Conservation (phyloP, 2,329 filamentous ascomycete species). For the Tolypocladium amazonense region DNA sequence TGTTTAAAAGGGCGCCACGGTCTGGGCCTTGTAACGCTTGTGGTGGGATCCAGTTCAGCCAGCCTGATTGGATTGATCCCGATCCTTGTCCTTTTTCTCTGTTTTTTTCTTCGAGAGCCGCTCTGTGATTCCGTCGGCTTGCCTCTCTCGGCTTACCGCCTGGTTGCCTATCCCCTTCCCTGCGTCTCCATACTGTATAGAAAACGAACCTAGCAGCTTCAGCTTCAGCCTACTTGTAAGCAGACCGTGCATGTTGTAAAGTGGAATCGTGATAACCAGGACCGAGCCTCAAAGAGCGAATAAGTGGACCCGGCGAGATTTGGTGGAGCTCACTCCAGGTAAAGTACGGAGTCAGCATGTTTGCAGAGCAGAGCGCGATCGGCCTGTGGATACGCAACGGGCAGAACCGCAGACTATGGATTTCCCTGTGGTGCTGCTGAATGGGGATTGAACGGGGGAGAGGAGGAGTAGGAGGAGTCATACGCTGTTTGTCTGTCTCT, state of each 20-base stretch:
- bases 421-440: background rate
- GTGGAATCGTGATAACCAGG: background rate
- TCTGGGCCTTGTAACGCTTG: background rate
- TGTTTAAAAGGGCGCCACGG: background rate
- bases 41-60: background rate
- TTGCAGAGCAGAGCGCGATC: background rate
- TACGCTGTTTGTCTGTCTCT: background rate
- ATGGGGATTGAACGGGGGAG: background rate
- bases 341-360: background rate
- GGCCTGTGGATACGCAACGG: background rate
- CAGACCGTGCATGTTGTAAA: background rate
- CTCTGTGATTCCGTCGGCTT: background rate
- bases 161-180: background rate
- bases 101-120: background rate
- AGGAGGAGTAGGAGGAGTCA: background rate
- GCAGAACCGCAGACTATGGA: background rate
- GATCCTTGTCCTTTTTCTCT: background rate
- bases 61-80: background rate
- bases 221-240: background rate
- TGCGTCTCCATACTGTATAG: background rate
- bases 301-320: background rate
- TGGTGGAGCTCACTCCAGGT: background rate
- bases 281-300: background rate
- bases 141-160: background rate
- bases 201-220: background rate